phyloP scores from a whole-genome alignment of 208 protist species.

The Acanthamoeba sp. region DNA sequence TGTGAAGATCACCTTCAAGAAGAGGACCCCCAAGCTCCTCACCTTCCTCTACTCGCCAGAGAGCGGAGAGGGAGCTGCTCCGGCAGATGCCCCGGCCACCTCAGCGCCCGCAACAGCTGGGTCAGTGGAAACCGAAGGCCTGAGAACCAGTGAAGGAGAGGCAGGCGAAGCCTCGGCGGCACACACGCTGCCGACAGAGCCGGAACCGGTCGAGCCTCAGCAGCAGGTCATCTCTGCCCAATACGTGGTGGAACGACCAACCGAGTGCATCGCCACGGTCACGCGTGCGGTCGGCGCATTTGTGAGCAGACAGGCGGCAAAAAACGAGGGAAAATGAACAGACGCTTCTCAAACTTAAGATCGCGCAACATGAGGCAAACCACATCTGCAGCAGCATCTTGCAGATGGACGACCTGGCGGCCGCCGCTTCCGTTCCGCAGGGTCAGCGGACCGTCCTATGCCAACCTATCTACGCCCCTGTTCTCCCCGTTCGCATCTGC shows the following conservation, averaged over 20 bases:
- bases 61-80: background rate
- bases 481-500: background rate
- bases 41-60: slow-evolving; percentile 28
- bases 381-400: too few relatives aligned
- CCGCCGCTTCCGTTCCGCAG: too few relatives aligned
- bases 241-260: slow-evolving; percentile 26
- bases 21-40: slow-evolving; percentile 8
- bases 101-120: background rate
- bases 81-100: background rate
- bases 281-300: background rate
- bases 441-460: too few relatives aligned
- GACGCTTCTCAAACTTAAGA: too few relatives aligned
- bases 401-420: too few relatives aligned
- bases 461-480: background rate
- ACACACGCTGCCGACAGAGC: background rate
- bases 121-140: background rate
- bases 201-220: background rate
- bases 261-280: slow-evolving; percentile 28
- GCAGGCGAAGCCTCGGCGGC: background rate
- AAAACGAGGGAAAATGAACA: too few relatives aligned
- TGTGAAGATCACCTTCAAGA: slow-evolving; percentile 58
- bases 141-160: background rate
- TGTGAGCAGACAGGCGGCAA: background rate
- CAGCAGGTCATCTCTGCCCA: background rate
- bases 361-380: too few relatives aligned